Percentiles rank a stretch among this genome's conserved stretches.
phyloP scores from a whole-genome alignment of 805 yeast genomes.

The Myxozyma melibiosi region DNA sequence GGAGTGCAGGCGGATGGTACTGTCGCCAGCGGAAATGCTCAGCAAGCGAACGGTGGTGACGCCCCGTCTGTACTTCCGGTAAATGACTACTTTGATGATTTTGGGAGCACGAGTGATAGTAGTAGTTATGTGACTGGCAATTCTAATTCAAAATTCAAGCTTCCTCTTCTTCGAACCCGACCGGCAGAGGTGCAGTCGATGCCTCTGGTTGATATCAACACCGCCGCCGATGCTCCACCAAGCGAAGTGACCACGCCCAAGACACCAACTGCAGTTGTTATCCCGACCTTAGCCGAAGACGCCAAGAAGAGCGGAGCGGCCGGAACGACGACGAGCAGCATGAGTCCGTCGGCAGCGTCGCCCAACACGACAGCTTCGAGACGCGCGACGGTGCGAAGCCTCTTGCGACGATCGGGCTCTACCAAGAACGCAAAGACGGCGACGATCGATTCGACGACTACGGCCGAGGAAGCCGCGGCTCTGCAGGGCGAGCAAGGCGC shows the following conservation, averaged over 20 bases:
- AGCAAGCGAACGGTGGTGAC: slow-evolving; percentile 3
- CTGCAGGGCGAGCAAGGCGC: slow-evolving; percentile 5
- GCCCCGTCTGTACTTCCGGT: slow-evolving; percentile 23
- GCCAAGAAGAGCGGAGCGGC: not conserved
- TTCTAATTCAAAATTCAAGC: slow-evolving; percentile 18
- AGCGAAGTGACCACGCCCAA: not conserved
- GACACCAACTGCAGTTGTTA: not conserved
- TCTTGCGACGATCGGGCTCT: slow-evolving; percentile 6
- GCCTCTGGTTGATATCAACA: slow-evolving; percentile 21
- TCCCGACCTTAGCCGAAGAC: slow-evolving; percentile 4
- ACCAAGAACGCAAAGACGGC: slow-evolving; percentile 1
- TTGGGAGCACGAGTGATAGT: not conserved
- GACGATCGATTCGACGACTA: slow-evolving; percentile 8
- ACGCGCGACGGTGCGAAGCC: slow-evolving; percentile 21
- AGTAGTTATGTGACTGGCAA: not conserved
- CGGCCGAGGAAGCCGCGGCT: not conserved
- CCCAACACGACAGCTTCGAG: slow-evolving; percentile 10
- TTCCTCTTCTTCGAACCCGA: slow-evolving; percentile 18
- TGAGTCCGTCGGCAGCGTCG: not conserved
- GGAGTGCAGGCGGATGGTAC: slow-evolving; percentile 2
- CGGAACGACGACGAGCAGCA: not conserved
- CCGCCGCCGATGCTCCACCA: not conserved
- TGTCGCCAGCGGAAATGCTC: not conserved
- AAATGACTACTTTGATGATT: slow-evolving; percentile 21
- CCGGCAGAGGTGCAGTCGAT: slow-evolving; percentile 15